Base-by-base conservation (phyloP, 2,329 filamentous ascomycete genomes). In the Xylariales sp. region DNA sequence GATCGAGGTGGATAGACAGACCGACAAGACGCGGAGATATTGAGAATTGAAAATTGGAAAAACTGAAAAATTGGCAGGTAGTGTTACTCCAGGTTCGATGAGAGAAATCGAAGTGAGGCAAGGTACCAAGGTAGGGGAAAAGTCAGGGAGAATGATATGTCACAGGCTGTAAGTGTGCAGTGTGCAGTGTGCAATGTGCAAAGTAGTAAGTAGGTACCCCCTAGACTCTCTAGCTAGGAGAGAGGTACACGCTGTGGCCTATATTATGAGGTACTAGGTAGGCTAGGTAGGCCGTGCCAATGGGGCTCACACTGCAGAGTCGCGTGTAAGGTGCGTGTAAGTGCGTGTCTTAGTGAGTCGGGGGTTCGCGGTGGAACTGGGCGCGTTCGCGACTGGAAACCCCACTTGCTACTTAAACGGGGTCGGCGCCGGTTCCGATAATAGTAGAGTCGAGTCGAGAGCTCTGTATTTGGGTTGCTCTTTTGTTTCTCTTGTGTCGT, bases 281-380 rank as follows among this genome's bases (percentile, higher is more conserved):
- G 59, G 58, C 28, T 39, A 50, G 32, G 32, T 36, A 68, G 67
- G 57, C 67, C 69, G 66, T 69, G 67, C 60, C 46, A 65, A 65
- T 67, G 61, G 12, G 16, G 64, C 54, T 67, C 67, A 71, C 66
- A 71, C 67, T 67, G 67, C 67, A 64, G 56, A 67, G 69, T 66
- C 69, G 69, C 69, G 69, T 71, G 64, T 69, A 68, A 66, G 68
- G 65, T 66, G 69, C 69, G 69, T 71, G 64, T 69, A 68, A 66
- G 68, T 67, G 68, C 59, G 64, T 67, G 69, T 71, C 67, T 65
- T 48, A 65, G 60, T 56, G 55, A 28, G 68, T 41, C 60, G 67
- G 69, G 64, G 69, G 49, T 66, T 62, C 69, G 69, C 69, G 67
- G 59, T 61, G 62, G 46, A 55, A 50, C 56, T 60, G 64, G 60